Evolutionary conservation across 2,329 filamentous ascomycete species (phyloP).

Genomic region (Calonectria leucothoes): DNA sequence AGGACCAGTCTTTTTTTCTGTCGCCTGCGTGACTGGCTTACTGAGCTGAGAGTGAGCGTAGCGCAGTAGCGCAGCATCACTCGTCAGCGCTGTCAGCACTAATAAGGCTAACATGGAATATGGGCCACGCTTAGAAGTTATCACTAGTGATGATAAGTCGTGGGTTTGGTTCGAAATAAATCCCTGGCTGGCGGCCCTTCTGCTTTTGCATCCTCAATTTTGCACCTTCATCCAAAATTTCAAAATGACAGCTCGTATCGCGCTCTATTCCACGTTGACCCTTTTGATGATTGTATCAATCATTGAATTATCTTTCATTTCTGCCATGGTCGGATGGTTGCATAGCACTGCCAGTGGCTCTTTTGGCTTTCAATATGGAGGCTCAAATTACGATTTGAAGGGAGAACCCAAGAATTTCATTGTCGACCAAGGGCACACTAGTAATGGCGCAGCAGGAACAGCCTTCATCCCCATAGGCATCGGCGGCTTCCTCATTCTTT

Average conservation of each 20-base stretch:
- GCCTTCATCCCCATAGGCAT: slow-evolving; percentile 42
- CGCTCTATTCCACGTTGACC: slow-evolving; percentile 37
- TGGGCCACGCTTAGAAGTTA: not conserved
- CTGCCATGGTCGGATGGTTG: slow-evolving; percentile 42
- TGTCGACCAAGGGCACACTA: slow-evolving; percentile 43
- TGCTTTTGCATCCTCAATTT: not conserved
- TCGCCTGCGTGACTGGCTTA: not conserved
- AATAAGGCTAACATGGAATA: not conserved
- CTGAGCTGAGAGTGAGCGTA: not conserved
- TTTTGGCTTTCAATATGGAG: slow-evolving; percentile 30
- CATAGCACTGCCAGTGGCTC: slow-evolving; percentile 38
- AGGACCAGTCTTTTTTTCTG: no score
- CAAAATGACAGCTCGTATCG: slow-evolving; percentile 10
- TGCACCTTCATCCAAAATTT: not conserved
- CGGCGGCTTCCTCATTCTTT: slow-evolving; percentile 38
- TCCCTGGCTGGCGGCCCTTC: not conserved
- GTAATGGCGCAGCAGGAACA: slow-evolving; percentile 44
- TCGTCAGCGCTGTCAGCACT: not conserved
- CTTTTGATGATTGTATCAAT: slow-evolving; percentile 42
- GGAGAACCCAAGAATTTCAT: slow-evolving; percentile 40
- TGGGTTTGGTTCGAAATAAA: not conserved
- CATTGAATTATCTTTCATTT: slow-evolving; percentile 43
- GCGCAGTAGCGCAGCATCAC: not conserved
- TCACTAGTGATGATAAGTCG: not conserved
- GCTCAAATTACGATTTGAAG: slow-evolving; percentile 23